Conservation (phyloP, 1,139 yeast genomes). For the Candida sp. region DNA sequence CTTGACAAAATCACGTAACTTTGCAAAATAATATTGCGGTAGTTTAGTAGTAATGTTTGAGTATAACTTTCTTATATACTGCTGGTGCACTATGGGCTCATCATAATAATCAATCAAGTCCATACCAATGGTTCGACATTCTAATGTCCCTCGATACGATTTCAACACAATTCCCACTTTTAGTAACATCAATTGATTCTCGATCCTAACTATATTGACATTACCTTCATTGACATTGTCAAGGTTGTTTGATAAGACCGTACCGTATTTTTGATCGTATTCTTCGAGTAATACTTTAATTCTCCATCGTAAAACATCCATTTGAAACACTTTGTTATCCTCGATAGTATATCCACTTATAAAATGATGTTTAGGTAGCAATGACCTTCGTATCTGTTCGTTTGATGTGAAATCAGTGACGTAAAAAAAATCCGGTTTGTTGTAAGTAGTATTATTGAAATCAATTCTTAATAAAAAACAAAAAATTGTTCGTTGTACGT, state of each 20-base stretch:
- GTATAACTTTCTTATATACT: neutral
- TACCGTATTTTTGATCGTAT: conserved; percentile 1
- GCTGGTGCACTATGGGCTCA: neutral
- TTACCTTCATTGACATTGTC: neutral
- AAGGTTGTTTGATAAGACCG: neutral
- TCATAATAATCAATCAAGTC: conserved; percentile 1
- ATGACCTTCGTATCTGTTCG: conserved; percentile 1
- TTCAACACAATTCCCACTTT: conserved; percentile 2
- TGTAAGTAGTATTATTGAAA: conserved; percentile 2
- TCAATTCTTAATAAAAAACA: conserved; percentile 2
- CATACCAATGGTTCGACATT: conserved; percentile 1
- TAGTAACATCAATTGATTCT: conserved; percentile 2
- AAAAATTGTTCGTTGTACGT: neutral
- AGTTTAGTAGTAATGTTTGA: neutral
- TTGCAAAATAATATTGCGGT: neutral
- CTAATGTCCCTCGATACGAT: conserved; percentile 2
- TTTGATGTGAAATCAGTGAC: conserved; percentile 1
- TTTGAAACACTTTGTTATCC: conserved; percentile 2
- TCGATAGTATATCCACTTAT: conserved; percentile 1
- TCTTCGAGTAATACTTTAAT: conserved; percentile 2
- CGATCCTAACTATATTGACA: conserved; percentile 1
- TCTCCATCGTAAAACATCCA: conserved; percentile 3
- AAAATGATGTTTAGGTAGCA: conserved; percentile 1
- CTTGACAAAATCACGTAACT: neutral
- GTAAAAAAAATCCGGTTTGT: conserved; percentile 3